Percentiles rank a stretch among this genome's conserved stretches.
phyloP scores from a whole-genome alignment of 129 eudicot genomes.

The Artemisia argyi region DNA sequence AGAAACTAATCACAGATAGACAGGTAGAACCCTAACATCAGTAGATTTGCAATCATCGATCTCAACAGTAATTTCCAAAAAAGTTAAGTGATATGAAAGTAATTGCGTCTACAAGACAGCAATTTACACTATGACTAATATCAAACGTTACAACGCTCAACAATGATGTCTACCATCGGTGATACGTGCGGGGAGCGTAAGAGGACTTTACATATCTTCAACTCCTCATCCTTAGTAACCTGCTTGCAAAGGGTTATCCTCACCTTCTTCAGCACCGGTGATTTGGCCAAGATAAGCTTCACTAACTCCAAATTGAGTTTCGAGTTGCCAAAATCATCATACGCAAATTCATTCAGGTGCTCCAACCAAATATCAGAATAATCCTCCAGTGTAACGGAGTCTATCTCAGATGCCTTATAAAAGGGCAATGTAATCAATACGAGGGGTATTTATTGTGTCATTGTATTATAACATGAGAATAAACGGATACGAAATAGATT shows the following conservation, averaged over 20 bases:
- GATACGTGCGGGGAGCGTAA: background rate
- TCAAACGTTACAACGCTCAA: background rate
- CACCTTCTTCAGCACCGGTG: conserved; percentile 16
- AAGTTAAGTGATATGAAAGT: no score
- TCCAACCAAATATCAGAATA: conserved; percentile 5
- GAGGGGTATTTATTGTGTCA: background rate
- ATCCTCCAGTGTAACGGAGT: background rate
- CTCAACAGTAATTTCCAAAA: no score
- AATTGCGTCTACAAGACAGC: background rate
- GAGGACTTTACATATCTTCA: background rate
- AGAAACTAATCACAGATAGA: no score
- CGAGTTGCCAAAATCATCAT: background rate
- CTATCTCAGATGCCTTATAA: background rate
- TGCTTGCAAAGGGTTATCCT: background rate
- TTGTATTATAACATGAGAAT: background rate
- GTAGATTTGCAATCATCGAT: no score
- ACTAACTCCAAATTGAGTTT: conserved; percentile 7
- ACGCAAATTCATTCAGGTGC: conserved; percentile 5
- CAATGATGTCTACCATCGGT: background rate
- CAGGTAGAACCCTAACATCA: no score
- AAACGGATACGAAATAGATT: no score
- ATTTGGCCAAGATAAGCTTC: conserved; percentile 16
- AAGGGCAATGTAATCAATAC: no score
- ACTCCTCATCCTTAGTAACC: background rate
- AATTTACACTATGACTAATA: no score